Base-by-base conservation (phyloP, 164 flowering plant genomes). In the Chimonanthus praecox region DNA sequence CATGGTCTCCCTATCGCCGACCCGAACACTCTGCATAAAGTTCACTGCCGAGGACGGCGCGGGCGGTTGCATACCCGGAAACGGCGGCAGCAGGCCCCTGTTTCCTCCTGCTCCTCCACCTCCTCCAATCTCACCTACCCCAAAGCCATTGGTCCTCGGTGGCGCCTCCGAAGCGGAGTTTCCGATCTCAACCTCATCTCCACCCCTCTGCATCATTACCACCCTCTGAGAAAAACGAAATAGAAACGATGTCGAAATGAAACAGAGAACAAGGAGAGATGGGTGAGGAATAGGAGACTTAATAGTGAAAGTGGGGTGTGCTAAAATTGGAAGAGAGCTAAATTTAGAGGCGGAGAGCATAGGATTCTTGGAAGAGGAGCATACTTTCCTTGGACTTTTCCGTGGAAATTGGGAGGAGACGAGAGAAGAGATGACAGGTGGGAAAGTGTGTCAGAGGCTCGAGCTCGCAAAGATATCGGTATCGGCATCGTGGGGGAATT, bases 1-100 rank as follows among this genome's bases (percentile, higher is more conserved):
- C 21, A 71, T 71, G 21, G 54, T 71, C 20, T 71, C 73, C 44
- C 67, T n/a, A 7, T 5, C 15, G 20, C 66, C 48, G 33, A 71
- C 67, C 46, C 63, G 13, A 10, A 58, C 20, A 44, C 67, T 71
- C 65, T 46, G 73, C n/a, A 21, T 44, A 45, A 47, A 4, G n/a
- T 68, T 68, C 54, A 68, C 71, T 0, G 58, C 11, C 50, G 71
- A 21, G 33, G 68, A 18, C 1, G 68, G 44, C 8, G 68, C 10
- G 4, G 47, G 47, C 13, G 68, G 47, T 10, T 15, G 47, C 47
- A 65, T 7, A 44, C 44, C 44, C 47, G 68, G 47, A 4, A 44
- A 65, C 15, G 68, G 16, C 8, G 44, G n/a, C 46, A 65, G 47
- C 4, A 10, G 15, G 8, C 47, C 15, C 2, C 65, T 18, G 65